Conservation (phyloP, 345 rosid species). For the Populus simonii region DNA sequence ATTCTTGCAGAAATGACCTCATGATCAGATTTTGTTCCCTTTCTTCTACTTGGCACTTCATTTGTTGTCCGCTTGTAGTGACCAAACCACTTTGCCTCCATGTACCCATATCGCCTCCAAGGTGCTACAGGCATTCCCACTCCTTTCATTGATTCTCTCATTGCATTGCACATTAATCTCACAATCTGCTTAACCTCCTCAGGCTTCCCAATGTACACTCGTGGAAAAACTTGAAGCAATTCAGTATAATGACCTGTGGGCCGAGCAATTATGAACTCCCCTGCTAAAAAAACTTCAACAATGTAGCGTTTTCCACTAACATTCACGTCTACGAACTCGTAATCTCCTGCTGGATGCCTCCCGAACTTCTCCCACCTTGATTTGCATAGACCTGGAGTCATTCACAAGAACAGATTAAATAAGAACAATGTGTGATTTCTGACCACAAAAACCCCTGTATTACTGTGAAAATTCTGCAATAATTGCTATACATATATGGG, state of each 20-base stretch:
- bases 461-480: no score
- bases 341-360: constrained; percentile 52
- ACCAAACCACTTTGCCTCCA: constrained; percentile 83
- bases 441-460: no score
- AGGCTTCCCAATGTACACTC: constrained; percentile 46
- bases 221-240: constrained; percentile 44
- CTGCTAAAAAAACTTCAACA: constrained; percentile 50
- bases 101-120: constrained; percentile 73
- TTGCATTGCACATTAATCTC: constrained; percentile 62
- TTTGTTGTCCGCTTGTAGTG: constrained; percentile 60
- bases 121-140: constrained; percentile 56
- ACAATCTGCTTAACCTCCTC: constrained; percentile 55
- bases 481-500: not conserved
- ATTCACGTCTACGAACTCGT: constrained; percentile 66
- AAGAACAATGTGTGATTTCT: no score
- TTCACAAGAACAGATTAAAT: not conserved
- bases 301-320: constrained; percentile 44
- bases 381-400: constrained; percentile 69
- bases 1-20: not conserved
- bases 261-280: constrained; percentile 67
- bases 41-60: constrained; percentile 4
- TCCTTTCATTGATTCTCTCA: constrained; percentile 53
- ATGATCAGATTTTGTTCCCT: not conserved
- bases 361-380: constrained; percentile 69
- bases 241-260: constrained; percentile 45